Base-by-base conservation (phyloP, 768 basidiomycete genomes). In the Russula virescens region DNA sequence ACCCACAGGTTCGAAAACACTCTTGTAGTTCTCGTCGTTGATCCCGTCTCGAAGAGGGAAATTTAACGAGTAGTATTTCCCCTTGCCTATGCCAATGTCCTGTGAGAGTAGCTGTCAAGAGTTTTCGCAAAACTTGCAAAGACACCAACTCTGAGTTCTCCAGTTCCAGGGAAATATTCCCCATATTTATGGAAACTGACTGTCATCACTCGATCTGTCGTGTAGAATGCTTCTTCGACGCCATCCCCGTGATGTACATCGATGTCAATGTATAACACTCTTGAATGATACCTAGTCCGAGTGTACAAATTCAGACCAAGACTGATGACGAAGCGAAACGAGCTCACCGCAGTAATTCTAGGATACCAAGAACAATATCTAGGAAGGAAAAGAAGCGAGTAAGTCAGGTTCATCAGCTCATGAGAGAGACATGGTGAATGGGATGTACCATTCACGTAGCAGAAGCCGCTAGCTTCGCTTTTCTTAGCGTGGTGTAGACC, bases 211-310 rank as follows among this genome's bases (percentile, higher is more conserved):
- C 97, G 83, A 72, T 99, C 96, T 23, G 97, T 98, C 4, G 94
- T 95, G 74, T 98, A 99, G 73, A 99, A 99, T 0, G 97, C 97
- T 75, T 99, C 97, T 72, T 99, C 97, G 25, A 99, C 97, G 47
- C 97, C 97, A 73, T 99, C 97, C 18, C 97, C 97, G 65, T 99
- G 97, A 72, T 99, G 97, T 1, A 97, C 92, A 72, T 99, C 97
- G 62, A 99, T 95, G 71, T 99, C 97, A 68, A 99, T 94, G 75
- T 99, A 99, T 23, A 99, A 80, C 31, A 99, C 97, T 38, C 97
- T 84, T 14, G 84, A 84, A 71, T 98, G 94, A 74, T 97, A 97
- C 68, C 94, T 93, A n/a, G 28, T 31, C 18, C 26, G 26, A 35
- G 8, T 23, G 54, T n/a, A 48, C n/a, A 35, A 26, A 14, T 31